phyloP scores from a whole-genome alignment of 306 rosid species.

The Albizia julibrissin region DNA sequence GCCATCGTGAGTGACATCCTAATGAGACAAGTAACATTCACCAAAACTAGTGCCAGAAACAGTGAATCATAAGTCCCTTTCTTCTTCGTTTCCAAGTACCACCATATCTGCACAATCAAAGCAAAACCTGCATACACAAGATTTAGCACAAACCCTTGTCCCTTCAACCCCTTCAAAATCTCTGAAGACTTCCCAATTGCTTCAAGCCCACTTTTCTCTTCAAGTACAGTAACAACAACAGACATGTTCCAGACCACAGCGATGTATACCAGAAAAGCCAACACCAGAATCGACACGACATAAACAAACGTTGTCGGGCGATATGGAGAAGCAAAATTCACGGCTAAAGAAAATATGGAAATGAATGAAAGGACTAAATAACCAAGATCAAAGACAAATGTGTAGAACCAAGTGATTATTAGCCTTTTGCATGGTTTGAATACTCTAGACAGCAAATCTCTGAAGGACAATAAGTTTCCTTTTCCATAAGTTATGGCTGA shows the following conservation, averaged over 20 bases:
- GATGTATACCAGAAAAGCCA: slow-evolving; percentile 7
- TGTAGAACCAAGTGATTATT: background rate
- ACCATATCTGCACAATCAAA: background rate
- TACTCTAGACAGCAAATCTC: background rate
- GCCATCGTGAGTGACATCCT: slow-evolving; percentile 20
- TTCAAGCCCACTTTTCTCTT: slow-evolving; percentile 37
- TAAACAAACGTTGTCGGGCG: background rate
- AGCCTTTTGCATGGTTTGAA: background rate
- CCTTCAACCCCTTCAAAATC: slow-evolving; percentile 25
- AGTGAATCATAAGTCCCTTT: background rate
- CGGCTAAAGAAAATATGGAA: background rate
- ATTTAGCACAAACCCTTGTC: slow-evolving; percentile 30
- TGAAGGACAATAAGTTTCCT: background rate
- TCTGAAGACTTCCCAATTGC: slow-evolving; percentile 36
- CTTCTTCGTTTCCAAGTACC: background rate
- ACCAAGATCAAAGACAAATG: background rate
- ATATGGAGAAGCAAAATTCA: background rate
- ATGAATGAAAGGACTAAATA: background rate
- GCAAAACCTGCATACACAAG: slow-evolving; percentile 10
- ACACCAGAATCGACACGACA: background rate
- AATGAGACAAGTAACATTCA: background rate
- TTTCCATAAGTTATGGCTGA: background rate
- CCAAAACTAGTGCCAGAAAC: background rate
- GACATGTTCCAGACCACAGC: slow-evolving; percentile 37
- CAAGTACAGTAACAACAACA: slow-evolving; percentile 26